Evolutionary conservation across 305 asterid genomes (phyloP), one percentile per base, ranked within the genome.

Genomic region (Salvia sclarea): DNA sequence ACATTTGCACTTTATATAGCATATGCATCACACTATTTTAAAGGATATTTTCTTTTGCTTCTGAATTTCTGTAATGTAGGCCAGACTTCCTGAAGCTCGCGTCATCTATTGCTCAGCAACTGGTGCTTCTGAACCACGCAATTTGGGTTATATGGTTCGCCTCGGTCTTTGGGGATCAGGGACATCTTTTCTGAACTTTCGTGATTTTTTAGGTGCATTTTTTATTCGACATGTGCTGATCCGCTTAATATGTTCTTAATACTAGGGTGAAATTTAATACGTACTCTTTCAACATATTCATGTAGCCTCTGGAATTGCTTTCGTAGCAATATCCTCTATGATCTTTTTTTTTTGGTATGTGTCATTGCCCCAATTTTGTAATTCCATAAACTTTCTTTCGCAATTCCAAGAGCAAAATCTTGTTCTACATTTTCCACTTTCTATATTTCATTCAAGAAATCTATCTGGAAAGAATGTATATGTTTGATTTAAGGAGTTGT

Each of bases 131-230:
- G 99, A 95, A 74, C 99, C 99, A 30, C 94, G 99, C 43, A 95
- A 95, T 74, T 78, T 95, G 96, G 99, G 97, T 53, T 95, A 95
- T 73, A 95, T 95, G 99, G 92, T 91, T 71, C 98, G 99, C 74
- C 97, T 95, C 76, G 99, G 99, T 67, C 98, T 95, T 79, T 95
- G 99, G 99, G 99, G 99, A 81, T 78, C 81, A 33, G 99, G 98
- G 83, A 95, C 99, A 61, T 86, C 96, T 80, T 95, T 95, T 80
- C 75, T 65, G 35, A 77, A 81, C 75, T 91, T 95, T 65, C 88
- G 90, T 20, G 90, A 86, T 35, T 95, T 95, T 75, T 83, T 95
- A 91, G 99, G 99, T 95, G 70, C 57, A 71, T 38, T 77, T 72
- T 65, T 55, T 22, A 48, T 68, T 72, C 70, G 69, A 63, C 62